These are phyloP conservation scores for Mediolabrus comicus DNA, from an alignment of 108 stramenopile genomes.

Conservation along the genomic window DNA sequence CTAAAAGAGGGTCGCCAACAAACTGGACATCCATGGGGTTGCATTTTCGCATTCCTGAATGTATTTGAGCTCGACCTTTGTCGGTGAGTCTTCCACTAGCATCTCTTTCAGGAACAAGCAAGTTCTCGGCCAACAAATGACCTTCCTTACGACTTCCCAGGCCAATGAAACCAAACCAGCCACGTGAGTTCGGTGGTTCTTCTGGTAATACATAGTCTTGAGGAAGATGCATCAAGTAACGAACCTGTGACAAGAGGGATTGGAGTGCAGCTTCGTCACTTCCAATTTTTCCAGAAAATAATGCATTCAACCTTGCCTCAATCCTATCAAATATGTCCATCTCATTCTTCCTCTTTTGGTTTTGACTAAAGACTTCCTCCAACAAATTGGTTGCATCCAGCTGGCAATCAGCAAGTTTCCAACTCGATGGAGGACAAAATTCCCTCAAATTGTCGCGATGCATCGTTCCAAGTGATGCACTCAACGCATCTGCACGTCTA, in stretches of 20 bases:
- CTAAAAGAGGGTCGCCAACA: constrained; percentile 65
- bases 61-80: constrained; percentile 51
- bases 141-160: constrained; percentile 7
- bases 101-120: constrained; percentile 31
- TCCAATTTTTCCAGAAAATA: constrained; percentile 51
- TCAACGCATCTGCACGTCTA: constrained; percentile 28
- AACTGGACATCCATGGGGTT: constrained; percentile 63
- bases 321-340: constrained; percentile 64
- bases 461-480: constrained; percentile 37
- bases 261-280: constrained; percentile 60
- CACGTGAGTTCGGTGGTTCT: background rate
- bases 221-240: constrained; percentile 64
- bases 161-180: background rate
- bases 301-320: constrained; percentile 45
- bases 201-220: constrained; percentile 53
- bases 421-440: constrained; percentile 53
- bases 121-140: background rate
- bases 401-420: constrained; percentile 60
- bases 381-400: constrained; percentile 70
- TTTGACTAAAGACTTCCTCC: constrained; percentile 82
- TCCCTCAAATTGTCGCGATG: constrained; percentile 60
- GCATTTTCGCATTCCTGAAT: constrained; percentile 55
- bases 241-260: constrained; percentile 48
- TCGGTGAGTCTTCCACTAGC: constrained; percentile 61
- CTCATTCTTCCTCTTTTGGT: constrained; percentile 56